Conservation (phyloP, 1,139 yeast genomes). For the Wickerhamomyces sp. region DNA sequence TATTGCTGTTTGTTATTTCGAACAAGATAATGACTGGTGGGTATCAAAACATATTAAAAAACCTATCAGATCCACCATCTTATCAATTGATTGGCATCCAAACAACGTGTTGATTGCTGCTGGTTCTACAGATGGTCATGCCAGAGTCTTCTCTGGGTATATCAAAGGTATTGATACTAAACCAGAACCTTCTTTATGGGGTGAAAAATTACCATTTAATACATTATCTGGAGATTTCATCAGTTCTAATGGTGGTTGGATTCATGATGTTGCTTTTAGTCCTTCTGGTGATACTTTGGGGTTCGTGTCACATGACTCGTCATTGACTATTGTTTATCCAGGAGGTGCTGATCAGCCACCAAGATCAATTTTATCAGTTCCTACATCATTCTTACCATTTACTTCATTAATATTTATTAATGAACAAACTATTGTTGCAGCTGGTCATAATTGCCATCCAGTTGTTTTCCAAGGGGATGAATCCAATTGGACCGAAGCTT, state of each 20-base stretch:
- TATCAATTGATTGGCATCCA: slow-evolving; percentile 91
- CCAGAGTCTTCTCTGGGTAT: slow-evolving; percentile 89
- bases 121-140: slow-evolving; percentile 95
- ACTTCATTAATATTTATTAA: slow-evolving; percentile 65
- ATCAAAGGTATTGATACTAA: slow-evolving; percentile 85
- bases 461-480: slow-evolving; percentile 75
- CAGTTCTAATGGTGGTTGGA: slow-evolving; percentile 81
- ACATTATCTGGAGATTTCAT: slow-evolving; percentile 85
- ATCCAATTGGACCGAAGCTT: slow-evolving; percentile 31
- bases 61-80: slow-evolving; percentile 84
- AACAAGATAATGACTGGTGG: slow-evolving; percentile 99
- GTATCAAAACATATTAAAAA: slow-evolving; percentile 94
- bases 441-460: slow-evolving; percentile 93
- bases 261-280: slow-evolving; percentile 85
- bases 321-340: slow-evolving; percentile 74
- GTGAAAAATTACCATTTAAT: slow-evolving; percentile 92
- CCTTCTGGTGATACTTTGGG: slow-evolving; percentile 78
- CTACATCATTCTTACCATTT: slow-evolving; percentile 81
- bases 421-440: slow-evolving; percentile 69
- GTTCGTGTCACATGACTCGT: slow-evolving; percentile 74
- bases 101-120: slow-evolving; percentile 84
- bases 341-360: slow-evolving; percentile 61
- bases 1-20: slow-evolving; percentile 94
- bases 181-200: slow-evolving; percentile 87
- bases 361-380: slow-evolving; percentile 40